These are phyloP conservation scores for Mrakia gelida DNA, from an alignment of 768 basidiomycete genomes.

Conservation along the genomic window DNA sequence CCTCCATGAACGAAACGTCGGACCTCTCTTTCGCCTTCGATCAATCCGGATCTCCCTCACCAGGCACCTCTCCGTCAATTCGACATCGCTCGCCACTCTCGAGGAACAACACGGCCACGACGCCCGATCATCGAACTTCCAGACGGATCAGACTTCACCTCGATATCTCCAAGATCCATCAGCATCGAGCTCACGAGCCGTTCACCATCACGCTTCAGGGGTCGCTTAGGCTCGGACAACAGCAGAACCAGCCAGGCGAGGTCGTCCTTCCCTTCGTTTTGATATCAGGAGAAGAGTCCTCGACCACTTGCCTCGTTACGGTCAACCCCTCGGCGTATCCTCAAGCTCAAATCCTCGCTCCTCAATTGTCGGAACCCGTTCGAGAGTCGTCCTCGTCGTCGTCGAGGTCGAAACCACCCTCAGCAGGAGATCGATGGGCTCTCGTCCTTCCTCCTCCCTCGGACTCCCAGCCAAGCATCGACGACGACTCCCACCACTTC, in stretches of 20 bases:
- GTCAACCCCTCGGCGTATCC: neutral
- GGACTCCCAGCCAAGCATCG: neutral
- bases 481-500: neutral
- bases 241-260: neutral
- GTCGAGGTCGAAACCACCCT: neutral
- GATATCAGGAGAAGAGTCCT: neutral
- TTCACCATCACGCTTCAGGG: neutral
- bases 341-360: neutral
- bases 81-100: slow-evolving; percentile 9
- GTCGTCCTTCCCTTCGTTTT: neutral
- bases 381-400: neutral
- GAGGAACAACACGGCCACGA: neutral
- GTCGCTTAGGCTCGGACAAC: neutral
- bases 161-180: slow-evolving; percentile 15
- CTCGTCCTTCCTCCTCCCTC: neutral
- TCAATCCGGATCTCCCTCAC: neutral
- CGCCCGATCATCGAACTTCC: neutral
- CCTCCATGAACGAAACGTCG: neutral
- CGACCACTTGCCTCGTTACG: neutral
- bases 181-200: neutral
- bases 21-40: slow-evolving; percentile 24
- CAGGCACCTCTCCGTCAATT: neutral
- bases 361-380: neutral
- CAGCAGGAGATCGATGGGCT: neutral
- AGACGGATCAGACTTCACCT: neutral